Evolutionary conservation across 257 asterid species (phyloP).

Genomic region (Voacanga thouarsii): DNA sequence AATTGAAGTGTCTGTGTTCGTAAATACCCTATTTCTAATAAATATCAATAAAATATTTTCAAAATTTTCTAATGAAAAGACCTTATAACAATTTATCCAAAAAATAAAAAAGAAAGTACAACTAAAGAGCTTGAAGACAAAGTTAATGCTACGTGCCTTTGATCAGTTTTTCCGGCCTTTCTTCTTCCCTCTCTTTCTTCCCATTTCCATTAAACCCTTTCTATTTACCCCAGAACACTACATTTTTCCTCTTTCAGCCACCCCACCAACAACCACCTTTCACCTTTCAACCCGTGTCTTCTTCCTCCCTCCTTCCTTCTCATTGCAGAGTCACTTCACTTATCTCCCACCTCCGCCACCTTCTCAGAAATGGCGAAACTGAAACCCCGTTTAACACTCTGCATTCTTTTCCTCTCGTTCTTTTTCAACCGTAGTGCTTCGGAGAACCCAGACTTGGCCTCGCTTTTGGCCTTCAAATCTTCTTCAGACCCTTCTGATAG

Average conservation of each 20-base stretch:
- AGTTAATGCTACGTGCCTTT: neutral
- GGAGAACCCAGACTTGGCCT: constrained; percentile 48
- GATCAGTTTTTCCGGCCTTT: neutral
- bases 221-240: constrained; percentile 1
- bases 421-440: constrained; percentile 21
- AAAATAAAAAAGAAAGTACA: neutral
- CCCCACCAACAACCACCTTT: neutral
- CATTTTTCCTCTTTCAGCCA: neutral
- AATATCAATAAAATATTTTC: no score
- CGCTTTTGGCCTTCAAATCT: constrained; percentile 62
- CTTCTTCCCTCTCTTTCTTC: constrained; percentile 1
- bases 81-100: no score
- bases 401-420: neutral
- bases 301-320: neutral
- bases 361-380: constrained; percentile 13
- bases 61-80: no score
- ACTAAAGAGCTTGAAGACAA: neutral
- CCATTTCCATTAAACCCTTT: constrained; percentile 5
- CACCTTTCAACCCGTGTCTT: neutral
- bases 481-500: constrained; percentile 42
- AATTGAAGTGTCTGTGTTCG: no score
- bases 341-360: neutral
- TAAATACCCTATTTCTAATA: no score
- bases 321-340: neutral
- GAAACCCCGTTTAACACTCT: neutral